phyloP scores from a whole-genome alignment of 176 grass and related monocot genomes.

The Musa troglodytarum region DNA sequence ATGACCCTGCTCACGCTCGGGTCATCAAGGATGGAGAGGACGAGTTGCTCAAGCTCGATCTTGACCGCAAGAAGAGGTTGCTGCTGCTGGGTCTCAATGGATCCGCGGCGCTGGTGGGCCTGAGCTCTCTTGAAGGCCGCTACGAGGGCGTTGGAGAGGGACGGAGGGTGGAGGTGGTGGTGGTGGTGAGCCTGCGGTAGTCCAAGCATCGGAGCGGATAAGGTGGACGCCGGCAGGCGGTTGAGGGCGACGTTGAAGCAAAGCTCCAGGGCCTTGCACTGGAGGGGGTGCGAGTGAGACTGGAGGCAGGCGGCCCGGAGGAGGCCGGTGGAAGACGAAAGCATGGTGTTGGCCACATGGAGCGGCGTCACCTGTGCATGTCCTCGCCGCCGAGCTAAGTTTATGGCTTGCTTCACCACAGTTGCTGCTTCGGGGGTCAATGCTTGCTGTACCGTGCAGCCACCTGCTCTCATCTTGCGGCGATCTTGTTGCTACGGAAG shows the following conservation, averaged over 20 bases:
- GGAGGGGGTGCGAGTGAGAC: conserved; percentile 80
- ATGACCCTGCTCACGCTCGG: conserved; percentile 92
- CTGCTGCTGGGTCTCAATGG: conserved; percentile 69
- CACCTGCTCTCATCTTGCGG: conserved; percentile 66
- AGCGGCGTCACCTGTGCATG: conserved; percentile 93
- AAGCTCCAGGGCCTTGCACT: conserved; percentile 93
- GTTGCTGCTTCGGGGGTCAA: conserved; percentile 61
- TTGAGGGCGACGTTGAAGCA: conserved; percentile 97
- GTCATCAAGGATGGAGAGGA: conserved; percentile 94
- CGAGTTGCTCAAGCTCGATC: conserved; percentile 88
- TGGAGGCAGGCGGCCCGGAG: conserved; percentile 67
- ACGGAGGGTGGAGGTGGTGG: conserved; percentile 38
- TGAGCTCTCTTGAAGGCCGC: conserved; percentile 93
- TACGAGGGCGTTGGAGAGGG: conserved; percentile 83
- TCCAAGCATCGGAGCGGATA: conserved; percentile 36
- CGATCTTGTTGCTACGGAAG: background rate
- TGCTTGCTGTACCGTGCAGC: conserved; percentile 76
- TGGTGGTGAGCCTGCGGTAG: conserved; percentile 27
- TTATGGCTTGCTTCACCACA: conserved; percentile 74
- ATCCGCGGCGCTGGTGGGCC: conserved; percentile 77
- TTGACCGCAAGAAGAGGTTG: conserved; percentile 79
- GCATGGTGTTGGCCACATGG: conserved; percentile 88
- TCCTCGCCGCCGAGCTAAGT: conserved; percentile 54
- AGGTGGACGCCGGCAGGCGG: conserved; percentile 57
- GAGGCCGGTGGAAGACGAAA: conserved; percentile 53